phyloP scores from a whole-genome alignment of 805 yeast genomes.

The Candida xiaguanensis region DNA sequence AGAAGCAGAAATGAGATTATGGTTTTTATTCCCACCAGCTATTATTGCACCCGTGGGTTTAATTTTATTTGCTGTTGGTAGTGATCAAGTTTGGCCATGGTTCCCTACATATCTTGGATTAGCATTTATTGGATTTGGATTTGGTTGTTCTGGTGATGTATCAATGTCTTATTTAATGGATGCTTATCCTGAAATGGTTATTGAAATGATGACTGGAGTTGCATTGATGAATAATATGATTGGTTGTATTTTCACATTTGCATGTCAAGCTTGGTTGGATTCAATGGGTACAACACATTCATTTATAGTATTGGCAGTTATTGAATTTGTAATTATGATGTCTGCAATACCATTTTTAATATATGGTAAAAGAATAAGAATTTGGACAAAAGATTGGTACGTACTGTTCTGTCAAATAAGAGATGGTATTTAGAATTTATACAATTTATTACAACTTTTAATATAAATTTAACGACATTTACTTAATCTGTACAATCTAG shows the following conservation, averaged over 20 bases:
- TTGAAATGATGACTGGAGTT: conserved; percentile 39
- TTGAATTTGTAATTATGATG: conserved; percentile 31
- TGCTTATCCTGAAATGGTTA: conserved; percentile 38
- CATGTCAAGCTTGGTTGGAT: conserved; percentile 37
- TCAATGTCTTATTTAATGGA: conserved; percentile 39
- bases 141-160: conserved; percentile 37
- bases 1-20: conserved; percentile 36
- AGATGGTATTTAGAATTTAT: conserved; percentile 4
- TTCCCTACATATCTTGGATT: conserved; percentile 35
- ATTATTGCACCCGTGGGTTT: conserved; percentile 33
- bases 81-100: conserved; percentile 36
- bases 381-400: conserved; percentile 32
- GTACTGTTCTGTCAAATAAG: conserved; percentile 13
- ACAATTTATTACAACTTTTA: too few species aligned
- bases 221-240: conserved; percentile 35
- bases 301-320: conserved; percentile 32
- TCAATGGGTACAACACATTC: conserved; percentile 34
- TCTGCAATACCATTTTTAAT: conserved; percentile 17
- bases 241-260: conserved; percentile 36
- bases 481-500: too few species aligned
- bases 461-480: too few species aligned
- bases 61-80: conserved; percentile 35
- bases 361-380: conserved; percentile 32
- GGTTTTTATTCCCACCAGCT: conserved; percentile 32
- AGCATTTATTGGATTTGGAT: conserved; percentile 35